These are phyloP conservation scores for Artemisia tridentata DNA, from an alignment of 129 eudicot species.

Conservation along the genomic window DNA sequence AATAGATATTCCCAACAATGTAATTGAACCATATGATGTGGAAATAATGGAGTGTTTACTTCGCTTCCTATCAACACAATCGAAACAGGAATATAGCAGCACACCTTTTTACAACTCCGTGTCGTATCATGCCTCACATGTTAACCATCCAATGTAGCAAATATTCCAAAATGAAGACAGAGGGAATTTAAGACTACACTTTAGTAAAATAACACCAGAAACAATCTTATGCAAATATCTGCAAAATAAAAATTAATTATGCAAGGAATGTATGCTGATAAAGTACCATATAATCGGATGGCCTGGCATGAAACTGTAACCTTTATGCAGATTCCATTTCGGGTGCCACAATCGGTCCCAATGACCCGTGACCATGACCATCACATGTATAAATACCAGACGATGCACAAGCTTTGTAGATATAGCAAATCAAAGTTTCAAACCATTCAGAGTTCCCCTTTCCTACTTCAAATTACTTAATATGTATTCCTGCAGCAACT, in stretches of 20 bases:
- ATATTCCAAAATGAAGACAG: too few relatives aligned
- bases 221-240: too few relatives aligned
- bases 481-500: constrained; percentile 61
- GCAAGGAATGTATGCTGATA: constrained; percentile 27
- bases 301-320: constrained; percentile 8
- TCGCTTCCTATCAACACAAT: too few relatives aligned
- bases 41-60: too few relatives aligned
- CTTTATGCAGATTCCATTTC: constrained; percentile 17
- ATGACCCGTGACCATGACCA: constrained; percentile 8
- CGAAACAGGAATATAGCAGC: too few relatives aligned
- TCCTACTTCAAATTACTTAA: constrained; percentile 18
- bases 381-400: constrained; percentile 50
- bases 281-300: constrained; percentile 19
- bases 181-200: too few relatives aligned
- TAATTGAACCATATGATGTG: too few relatives aligned
- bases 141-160: too few relatives aligned
- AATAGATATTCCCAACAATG: too few relatives aligned
- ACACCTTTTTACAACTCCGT: too few relatives aligned
- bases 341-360: constrained; percentile 1
- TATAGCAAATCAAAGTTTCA: constrained; percentile 23
- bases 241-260: not conserved
- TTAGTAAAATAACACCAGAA: too few relatives aligned
- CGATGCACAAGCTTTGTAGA: constrained; percentile 14
- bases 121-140: too few relatives aligned
- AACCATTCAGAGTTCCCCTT: constrained; percentile 14